Evolutionary conservation across 805 yeast genomes (phyloP), one percentile per base, ranked within the genome.

Genomic region (Suhomyces prunicola): DNA sequence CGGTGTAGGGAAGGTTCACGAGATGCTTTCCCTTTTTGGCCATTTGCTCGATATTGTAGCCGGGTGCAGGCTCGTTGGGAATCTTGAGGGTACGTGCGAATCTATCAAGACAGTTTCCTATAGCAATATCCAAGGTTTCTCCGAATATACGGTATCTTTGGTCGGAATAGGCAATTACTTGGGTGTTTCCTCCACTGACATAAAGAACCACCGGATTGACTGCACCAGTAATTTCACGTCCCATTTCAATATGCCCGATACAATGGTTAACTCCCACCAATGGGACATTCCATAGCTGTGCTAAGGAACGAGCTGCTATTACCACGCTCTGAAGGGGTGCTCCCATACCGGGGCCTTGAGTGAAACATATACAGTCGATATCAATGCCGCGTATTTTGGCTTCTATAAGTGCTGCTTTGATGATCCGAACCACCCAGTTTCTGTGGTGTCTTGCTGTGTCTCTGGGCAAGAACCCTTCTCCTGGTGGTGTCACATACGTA

Each of bases 321-420:
- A 87, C 98, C 40, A 91, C 97, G 52, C 93, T 84, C 61, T 94
- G 96, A 50, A 94, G 73, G 0, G 99, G 99, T 0, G 98, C 98
- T 2, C 99, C 99, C 98, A 94, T 94, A 0, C 99, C 99, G 0
- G 99, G 99, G 5, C 99, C 99, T 70, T 88, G 96, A 1, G 99
- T 94, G 68, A 94, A 94, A 68, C 97, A 90, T 47, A 94, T 88
- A 48, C 88, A 86, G 69, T 88, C 92, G 5, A 87, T 63, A 46
- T 88, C 88, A 7, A 60, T 54, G 5, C 79, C 74, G 1, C 61
- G 59, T 5, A 90, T 62, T 0, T 71, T 68, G 1, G 96, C 86
- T 42, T 86, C 92, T 2, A 67, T 66, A 42, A 94, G 63, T 0
- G 98, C 87, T 29, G 63, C 63, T 60, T 83, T 84, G 39, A 90